Evolutionary conservation across 2,329 filamentous ascomycete species (phyloP).

Genomic region (Exophiala sideris): DNA sequence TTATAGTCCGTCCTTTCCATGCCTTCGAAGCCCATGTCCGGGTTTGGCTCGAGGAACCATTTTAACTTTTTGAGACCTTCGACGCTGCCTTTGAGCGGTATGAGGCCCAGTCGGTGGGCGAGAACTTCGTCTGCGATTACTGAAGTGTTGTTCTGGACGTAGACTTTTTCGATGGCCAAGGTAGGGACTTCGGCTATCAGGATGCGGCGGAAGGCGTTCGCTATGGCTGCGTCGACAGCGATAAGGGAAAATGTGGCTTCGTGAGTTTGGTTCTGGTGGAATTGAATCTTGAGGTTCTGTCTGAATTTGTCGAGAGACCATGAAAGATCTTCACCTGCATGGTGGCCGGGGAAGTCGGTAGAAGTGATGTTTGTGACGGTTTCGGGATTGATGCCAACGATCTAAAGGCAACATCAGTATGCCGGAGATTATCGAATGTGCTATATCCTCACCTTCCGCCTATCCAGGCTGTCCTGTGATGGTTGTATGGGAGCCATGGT

Average conservation of each 20-base stretch:
- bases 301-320: constrained; percentile 75
- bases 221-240: constrained; percentile 85
- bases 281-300: constrained; percentile 66
- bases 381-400: constrained; percentile 81
- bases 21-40: constrained; percentile 45
- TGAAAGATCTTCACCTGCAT: constrained; percentile 78
- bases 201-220: constrained; percentile 96
- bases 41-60: constrained; percentile 73
- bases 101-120: constrained; percentile 80
- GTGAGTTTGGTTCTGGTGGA: constrained; percentile 75
- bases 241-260: constrained; percentile 87
- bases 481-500: constrained; percentile 19
- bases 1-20: constrained; percentile 68
- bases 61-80: constrained; percentile 77
- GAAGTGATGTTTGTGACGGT: constrained; percentile 86
- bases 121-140: constrained; percentile 98
- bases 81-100: constrained; percentile 78
- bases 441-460: constrained; percentile 20
- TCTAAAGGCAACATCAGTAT: constrained; percentile 9
- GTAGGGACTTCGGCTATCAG: constrained; percentile 92
- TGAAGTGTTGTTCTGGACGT: constrained; percentile 92
- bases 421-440: not conserved
- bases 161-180: constrained; percentile 90
- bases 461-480: constrained; percentile 21
- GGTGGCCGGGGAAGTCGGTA: constrained; percentile 89